Base-by-base conservation (phyloP, 805 yeast genomes). In the Ogataea thermomethanolica region DNA sequence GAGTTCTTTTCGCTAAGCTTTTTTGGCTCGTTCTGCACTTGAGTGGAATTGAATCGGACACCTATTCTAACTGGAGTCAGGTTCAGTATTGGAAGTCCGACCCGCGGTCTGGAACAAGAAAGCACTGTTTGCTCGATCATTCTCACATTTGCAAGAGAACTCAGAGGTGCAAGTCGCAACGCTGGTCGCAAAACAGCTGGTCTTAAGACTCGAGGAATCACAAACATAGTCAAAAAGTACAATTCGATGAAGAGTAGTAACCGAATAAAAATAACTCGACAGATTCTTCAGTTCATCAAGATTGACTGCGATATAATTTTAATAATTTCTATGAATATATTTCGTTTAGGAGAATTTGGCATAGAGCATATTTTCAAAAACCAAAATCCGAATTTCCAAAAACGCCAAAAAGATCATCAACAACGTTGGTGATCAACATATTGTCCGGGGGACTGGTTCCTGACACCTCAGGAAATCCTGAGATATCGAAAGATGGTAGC, bases 401-500 rank as follows among this genome's bases (percentile, higher is more conserved):
- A 24, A 46, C 33, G 17, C 42, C 54, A 35, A 52, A 46, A 14
- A 50, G 23, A 24, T 52, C 50, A 29, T 46, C 50, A 11, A 44
- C 38, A 13, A 29, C 40, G 27, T 39, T 43, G 15, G 25, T n/a
- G 12, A 22, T 30, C 3, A 25, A 37, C 11, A 25, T 17, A 6
- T 37, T 36, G 11, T 22, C 28, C 5, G 38, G 36, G 11, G 37
- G 7, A 8, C 42, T 25, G 21, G 27, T 21, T 5, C 32, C 39
- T 2, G 51, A 41, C 25, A 45, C 43, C 8, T 37, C 40, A 10
- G 29, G 14, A n/a, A 20, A 25, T 9, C 20, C 22, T 12, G 56
- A 49, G 2, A 47, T 37, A 33, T 54, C 58, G 30, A 52, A 51
- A 3, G 38, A 29, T 3, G 56, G 58, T 8, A 46, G 37, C 58